Evolutionary conservation across 176 grass and related monocot genomes (phyloP).

Genomic region (Urochloa ruziziensis): DNA sequence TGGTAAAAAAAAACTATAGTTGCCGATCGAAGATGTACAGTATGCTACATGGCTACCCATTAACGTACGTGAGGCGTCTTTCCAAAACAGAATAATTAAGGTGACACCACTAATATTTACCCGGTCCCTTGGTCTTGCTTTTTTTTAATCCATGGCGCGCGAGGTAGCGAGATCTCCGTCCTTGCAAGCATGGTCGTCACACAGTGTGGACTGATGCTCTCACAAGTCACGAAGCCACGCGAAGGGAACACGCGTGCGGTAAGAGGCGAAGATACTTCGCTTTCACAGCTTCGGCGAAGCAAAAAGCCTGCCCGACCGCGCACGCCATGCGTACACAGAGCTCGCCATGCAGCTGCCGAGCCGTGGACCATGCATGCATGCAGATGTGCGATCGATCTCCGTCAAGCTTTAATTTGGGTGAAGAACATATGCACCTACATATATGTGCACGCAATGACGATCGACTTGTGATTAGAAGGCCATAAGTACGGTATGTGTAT

Average conservation of each 20-base stretch:
- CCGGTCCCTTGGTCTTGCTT: no score
- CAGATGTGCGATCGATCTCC: not conserved
- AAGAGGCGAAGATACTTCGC: not conserved
- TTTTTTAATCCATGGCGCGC: no score
- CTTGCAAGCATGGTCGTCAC: not conserved
- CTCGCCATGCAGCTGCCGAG: not conserved
- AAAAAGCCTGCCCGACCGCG: not conserved
- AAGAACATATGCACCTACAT: not conserved
- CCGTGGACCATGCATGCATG: conserved; percentile 13
- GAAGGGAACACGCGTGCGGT: conserved; percentile 9
- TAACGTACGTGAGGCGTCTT: no score
- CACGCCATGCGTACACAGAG: not conserved
- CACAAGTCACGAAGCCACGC: no score
- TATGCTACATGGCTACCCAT: no score
- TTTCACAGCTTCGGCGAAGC: not conserved
- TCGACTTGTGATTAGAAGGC: no score
- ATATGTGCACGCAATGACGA: not conserved
- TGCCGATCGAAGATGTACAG: no score
- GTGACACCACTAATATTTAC: no score
- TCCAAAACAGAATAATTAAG: no score
- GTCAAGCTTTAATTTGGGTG: not conserved
- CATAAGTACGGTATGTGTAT: no score
- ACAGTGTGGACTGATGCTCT: not conserved
- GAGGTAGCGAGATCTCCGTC: not conserved
- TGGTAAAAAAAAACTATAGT: no score